Evolutionary conservation across 768 basidiomycete species (phyloP), one percentile per base, ranked within the genome.

Genomic region (Nevesoporus exiguus): DNA sequence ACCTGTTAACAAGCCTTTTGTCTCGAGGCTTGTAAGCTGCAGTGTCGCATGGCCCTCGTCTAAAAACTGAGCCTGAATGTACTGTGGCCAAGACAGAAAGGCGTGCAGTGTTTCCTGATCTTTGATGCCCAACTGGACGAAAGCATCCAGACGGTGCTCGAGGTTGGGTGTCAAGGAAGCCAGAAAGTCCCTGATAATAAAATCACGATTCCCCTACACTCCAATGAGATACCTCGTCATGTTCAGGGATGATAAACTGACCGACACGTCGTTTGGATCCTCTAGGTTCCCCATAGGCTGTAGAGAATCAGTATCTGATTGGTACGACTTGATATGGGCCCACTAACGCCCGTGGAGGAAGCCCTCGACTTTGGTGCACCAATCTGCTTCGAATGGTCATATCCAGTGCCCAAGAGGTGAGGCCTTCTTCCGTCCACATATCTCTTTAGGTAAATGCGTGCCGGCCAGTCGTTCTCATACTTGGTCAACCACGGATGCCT

Each of bases 41-140:
- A 70, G 45, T 6, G 43, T 33, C 8, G 1, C 42, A 17, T 47
- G 50, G 5, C 34, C 42, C 13, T 60, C 59, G 17, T 60, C 51
- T 21, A 71, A 34, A 43, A 65, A 64, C 27, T 56, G 47, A 2
- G 47, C n/a, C 34, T 61, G 65, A 1, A 31, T 29, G 4, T 9
- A 37, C 27, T 54, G 56, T 6, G 61, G 59, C 66, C 68, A 70
- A 15, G 54, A 53, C 17, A 66, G n/a, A 49, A 71, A 64, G 27
- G 54, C 61, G 13, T 45, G 42, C 36, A 69, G 53, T 7, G 60
- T 65, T 40, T 46, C 39, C 54, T 51, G 33, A 27, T 66, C 59
- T 40, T 60, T 59, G 46, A 71, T 43, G 24, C 67, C 69, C 44
- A 69, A 41, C 45, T 41, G 19, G 5, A 42, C 24, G 31, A 71